Percentiles rank a stretch among this genome's conserved stretches.
phyloP scores from a whole-genome alignment of 179 eudicot genomes.

The Pouteria campechiana region DNA sequence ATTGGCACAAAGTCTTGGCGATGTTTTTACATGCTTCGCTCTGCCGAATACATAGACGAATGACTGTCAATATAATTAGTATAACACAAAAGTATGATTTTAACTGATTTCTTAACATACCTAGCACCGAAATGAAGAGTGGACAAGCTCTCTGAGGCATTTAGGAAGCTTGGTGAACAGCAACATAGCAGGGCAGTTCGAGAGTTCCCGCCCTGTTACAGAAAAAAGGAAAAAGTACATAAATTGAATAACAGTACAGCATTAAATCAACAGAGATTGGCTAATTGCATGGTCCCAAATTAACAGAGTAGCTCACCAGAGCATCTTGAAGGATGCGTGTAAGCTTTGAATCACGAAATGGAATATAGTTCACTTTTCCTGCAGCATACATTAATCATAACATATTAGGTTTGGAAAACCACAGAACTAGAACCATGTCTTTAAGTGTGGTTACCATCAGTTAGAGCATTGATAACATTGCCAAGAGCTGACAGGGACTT shows the following conservation, averaged over 20 bases:
- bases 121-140: slow-evolving; percentile 94
- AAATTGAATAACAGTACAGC: too few species aligned
- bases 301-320: slow-evolving; percentile 57
- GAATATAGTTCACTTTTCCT: slow-evolving; percentile 58
- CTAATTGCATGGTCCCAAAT: too few species aligned
- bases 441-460: too few species aligned
- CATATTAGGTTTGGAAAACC: too few species aligned
- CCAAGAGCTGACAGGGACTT: slow-evolving; percentile 87
- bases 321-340: slow-evolving; percentile 87
- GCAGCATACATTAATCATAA: too few species aligned
- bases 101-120: slow-evolving; percentile 14
- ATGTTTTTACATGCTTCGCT: slow-evolving; percentile 81
- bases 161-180: slow-evolving; percentile 73
- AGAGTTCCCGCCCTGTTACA: slow-evolving; percentile 85
- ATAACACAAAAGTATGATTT: background rate
- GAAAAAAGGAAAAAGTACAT: too few species aligned
- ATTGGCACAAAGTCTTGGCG: slow-evolving; percentile 18
- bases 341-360: slow-evolving; percentile 90
- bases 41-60: slow-evolving; percentile 24
- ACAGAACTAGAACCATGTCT: too few species aligned
- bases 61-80: background rate
- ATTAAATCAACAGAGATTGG: too few species aligned
- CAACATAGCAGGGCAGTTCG: slow-evolving; percentile 77
- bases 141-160: slow-evolving; percentile 77
- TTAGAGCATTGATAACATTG: slow-evolving; percentile 80